phyloP scores from a whole-genome alignment of 805 yeast species.

The Candida hungchunana region DNA sequence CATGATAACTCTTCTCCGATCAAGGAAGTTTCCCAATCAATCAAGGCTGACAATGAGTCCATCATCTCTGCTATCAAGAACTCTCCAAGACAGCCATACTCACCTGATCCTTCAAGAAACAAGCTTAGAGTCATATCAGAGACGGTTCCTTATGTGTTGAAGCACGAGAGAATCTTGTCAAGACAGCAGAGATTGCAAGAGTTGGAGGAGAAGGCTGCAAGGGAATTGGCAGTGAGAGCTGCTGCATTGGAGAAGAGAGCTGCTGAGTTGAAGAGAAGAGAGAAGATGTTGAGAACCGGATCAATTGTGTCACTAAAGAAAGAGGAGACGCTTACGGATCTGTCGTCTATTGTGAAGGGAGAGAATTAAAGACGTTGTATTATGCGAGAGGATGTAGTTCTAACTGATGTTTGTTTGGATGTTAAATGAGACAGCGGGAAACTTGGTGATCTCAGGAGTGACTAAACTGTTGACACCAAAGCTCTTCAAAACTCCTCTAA shows the following conservation, averaged over 20 bases:
- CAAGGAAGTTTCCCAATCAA: conserved; percentile 33
- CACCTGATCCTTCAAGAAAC: conserved; percentile 43
- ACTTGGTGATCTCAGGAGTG: conserved; percentile 54
- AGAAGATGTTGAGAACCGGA: conserved; percentile 41
- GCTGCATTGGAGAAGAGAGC: conserved; percentile 73
- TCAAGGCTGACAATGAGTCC: conserved; percentile 35
- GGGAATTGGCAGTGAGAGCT: conserved; percentile 69
- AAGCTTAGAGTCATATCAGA: conserved; percentile 76
- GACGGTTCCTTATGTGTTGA: conserved; percentile 78
- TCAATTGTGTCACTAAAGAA: conserved; percentile 33
- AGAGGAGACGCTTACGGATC: conserved; percentile 52
- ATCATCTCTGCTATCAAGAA: conserved; percentile 33
- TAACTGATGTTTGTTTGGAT: conserved; percentile 47
- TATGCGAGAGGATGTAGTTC: too few relatives aligned
- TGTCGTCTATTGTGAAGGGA: conserved; percentile 39
- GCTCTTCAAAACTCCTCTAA: conserved; percentile 65
- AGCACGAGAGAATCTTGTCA: conserved; percentile 70
- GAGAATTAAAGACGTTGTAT: conserved; percentile 8
- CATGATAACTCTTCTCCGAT: too few relatives aligned
- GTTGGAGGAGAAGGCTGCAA: conserved; percentile 72
- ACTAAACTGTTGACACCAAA: conserved; percentile 67
- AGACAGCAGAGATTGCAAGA: conserved; percentile 78
- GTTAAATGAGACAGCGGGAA: conserved; percentile 70
- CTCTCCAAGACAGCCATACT: conserved; percentile 29
- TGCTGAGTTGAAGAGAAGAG: conserved; percentile 57